Conservation (phyloP, 192 early-diverging fungal species). For the Powellomyces hirtus region DNA sequence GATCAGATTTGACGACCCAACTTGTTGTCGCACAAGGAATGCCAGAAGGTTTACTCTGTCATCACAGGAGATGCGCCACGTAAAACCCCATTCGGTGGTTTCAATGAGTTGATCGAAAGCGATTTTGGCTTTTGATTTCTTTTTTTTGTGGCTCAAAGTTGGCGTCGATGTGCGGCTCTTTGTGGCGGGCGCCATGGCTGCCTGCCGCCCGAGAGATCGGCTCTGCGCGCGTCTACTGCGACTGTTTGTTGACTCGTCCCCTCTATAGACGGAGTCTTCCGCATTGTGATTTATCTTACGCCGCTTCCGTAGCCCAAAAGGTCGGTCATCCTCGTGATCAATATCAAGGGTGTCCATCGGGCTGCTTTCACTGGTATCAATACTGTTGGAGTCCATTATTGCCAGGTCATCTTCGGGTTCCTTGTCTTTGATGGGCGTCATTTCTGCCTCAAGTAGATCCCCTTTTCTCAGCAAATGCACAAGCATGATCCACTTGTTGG, state of each 20-base stretch:
- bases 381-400: neutral
- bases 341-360: neutral
- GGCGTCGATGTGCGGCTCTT: neutral
- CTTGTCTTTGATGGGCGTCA: neutral
- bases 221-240: neutral
- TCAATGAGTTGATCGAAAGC: constrained; percentile 28
- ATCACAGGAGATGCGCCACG: constrained; percentile 37
- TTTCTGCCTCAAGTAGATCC: neutral
- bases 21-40: constrained; percentile 57
- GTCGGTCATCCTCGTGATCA: neutral
- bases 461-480: constrained; percentile 17
- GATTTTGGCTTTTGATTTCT: neutral
- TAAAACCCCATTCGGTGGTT: constrained; percentile 36
- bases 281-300: neutral
- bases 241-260: neutral
- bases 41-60: constrained; percentile 59
- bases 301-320: constrained; percentile 20
- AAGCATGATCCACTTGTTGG: constrained; percentile 34
- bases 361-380: neutral
- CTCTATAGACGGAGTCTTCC: constrained; percentile 1
- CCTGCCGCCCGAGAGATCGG: neutral
- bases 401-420: neutral
- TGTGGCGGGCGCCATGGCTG: neutral
- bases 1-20: constrained; percentile 49
- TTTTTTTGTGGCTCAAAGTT: neutral